Conservation (phyloP, 2,329 filamentous ascomycete species). For the Beauveria sp. region DNA sequence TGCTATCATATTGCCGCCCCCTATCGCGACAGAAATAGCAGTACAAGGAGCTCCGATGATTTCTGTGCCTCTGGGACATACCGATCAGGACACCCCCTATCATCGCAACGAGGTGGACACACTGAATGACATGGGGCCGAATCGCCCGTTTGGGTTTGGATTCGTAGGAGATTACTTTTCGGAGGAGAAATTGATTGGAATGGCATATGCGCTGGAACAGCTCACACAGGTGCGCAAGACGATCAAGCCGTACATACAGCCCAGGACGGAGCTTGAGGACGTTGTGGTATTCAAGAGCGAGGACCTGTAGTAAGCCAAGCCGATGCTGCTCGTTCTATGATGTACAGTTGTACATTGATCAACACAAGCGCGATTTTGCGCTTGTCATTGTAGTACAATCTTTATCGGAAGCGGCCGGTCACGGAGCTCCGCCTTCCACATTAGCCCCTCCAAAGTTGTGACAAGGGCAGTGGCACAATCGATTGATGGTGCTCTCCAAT, state of each 20-base stretch:
- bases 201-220: slow-evolving; percentile 65
- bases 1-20: slow-evolving; percentile 53
- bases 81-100: slow-evolving; percentile 40
- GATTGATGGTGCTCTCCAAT: background rate
- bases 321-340: background rate
- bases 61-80: slow-evolving; percentile 56
- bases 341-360: background rate
- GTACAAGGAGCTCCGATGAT: slow-evolving; percentile 53
- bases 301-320: background rate
- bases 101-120: slow-evolving; percentile 36
- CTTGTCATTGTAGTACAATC: background rate
- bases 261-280: slow-evolving; percentile 24
- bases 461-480: background rate
- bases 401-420: background rate
- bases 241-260: slow-evolving; percentile 23
- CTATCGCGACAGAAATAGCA: slow-evolving; percentile 40
- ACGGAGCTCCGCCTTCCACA: background rate
- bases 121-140: slow-evolving; percentile 46
- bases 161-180: slow-evolving; percentile 56
- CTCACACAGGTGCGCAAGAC: slow-evolving; percentile 29
- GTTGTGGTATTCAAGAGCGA: slow-evolving; percentile 9
- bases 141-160: slow-evolving; percentile 52
- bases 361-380: background rate
- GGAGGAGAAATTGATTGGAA: slow-evolving; percentile 54
- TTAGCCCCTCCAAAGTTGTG: background rate